These are phyloP conservation scores for Artemisia tridentata DNA, from an alignment of 129 eudicot genomes.

Conservation along the genomic window DNA sequence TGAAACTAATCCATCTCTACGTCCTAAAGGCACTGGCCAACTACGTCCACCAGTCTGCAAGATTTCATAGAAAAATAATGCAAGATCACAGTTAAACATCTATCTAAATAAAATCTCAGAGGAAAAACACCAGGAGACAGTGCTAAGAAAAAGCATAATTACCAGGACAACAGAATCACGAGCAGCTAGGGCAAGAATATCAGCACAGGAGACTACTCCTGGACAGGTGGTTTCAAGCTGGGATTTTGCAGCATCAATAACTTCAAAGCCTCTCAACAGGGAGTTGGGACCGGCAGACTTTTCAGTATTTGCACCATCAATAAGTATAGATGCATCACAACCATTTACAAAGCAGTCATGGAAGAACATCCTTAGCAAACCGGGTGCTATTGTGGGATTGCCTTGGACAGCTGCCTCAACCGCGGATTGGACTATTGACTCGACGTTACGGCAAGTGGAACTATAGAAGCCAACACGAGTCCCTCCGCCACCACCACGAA, in stretches of 20 bases:
- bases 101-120: no score
- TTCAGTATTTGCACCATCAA: constrained; percentile 49
- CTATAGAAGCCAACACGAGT: constrained; percentile 52
- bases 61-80: constrained; percentile 27
- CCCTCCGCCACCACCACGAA: constrained; percentile 6
- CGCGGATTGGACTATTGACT: constrained; percentile 43
- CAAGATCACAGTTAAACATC: no score
- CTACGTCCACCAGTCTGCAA: neutral
- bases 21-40: no score
- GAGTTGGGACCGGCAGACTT: constrained; percentile 41
- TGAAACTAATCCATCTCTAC: no score
- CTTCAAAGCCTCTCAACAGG: constrained; percentile 49
- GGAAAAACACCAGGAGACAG: neutral
- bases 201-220: constrained; percentile 79
- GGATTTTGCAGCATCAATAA: constrained; percentile 2
- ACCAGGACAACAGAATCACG: constrained; percentile 56
- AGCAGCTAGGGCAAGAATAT: constrained; percentile 25
- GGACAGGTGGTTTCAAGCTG: constrained; percentile 55
- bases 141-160: constrained; percentile 13
- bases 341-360: constrained; percentile 69
- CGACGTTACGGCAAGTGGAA: constrained; percentile 42
- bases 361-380: constrained; percentile 48
- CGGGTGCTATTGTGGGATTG: constrained; percentile 49
- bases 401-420: constrained; percentile 40
- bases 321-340: constrained; percentile 65